Percentiles rank a stretch among this genome's conserved stretches.
These are phyloP conservation scores for Salix purpurea DNA, from an alignment of 345 rosid genomes.

Conservation along the genomic window DNA sequence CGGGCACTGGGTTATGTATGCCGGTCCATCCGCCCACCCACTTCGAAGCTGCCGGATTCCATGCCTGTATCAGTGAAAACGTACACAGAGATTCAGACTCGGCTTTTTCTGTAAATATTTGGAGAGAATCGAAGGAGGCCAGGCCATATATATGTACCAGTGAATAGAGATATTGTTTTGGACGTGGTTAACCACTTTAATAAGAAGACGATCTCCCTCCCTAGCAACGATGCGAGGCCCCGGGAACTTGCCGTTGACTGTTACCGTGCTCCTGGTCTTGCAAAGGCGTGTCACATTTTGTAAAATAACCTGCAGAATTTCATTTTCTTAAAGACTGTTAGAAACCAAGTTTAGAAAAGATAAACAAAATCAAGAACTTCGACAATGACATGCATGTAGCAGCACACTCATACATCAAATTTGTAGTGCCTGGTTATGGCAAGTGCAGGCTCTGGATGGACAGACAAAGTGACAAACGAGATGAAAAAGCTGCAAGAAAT, in stretches of 20 bases:
- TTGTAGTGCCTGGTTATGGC: no score
- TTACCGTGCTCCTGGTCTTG: slow-evolving; percentile 12
- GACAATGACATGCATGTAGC: no score
- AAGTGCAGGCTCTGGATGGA: no score
- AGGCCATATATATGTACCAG: neutral
- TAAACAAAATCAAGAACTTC: no score
- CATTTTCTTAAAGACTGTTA: neutral
- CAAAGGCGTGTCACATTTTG: slow-evolving; percentile 19
- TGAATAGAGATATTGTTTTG: slow-evolving; percentile 18
- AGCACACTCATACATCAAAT: no score
- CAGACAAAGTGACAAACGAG: no score
- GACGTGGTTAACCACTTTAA: slow-evolving; percentile 8
- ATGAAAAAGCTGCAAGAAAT: no score
- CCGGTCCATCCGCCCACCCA: neutral
- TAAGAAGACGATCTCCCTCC: neutral
- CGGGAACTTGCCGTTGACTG: slow-evolving; percentile 1
- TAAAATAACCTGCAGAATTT: slow-evolving; percentile 1
- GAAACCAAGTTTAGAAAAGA: no score
- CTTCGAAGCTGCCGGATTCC: slow-evolving; percentile 1
- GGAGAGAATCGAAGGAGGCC: no score
- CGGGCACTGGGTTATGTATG: slow-evolving; percentile 1
- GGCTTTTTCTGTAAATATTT: neutral
- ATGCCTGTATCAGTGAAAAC: neutral
- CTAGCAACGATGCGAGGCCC: slow-evolving; percentile 2
- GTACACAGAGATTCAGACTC: no score